These are phyloP conservation scores for Coprinopsis cinerea DNA, from an alignment of 768 basidiomycete genomes.

Conservation along the genomic window DNA sequence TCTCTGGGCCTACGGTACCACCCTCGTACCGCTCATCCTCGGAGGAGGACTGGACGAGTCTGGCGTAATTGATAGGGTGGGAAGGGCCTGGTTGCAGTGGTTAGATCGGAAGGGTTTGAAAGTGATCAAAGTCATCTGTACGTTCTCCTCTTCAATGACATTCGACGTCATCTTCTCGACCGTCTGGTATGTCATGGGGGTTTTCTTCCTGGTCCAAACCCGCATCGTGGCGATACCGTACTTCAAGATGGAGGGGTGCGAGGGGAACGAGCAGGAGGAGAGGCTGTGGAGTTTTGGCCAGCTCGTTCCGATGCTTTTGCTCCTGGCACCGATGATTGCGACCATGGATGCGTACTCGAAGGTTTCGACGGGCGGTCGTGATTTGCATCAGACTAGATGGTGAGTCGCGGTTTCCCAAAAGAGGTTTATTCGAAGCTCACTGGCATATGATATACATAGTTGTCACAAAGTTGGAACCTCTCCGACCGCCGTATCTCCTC, in stretches of 20 bases:
- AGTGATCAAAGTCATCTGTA: neutral
- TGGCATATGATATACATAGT: too few relatives aligned
- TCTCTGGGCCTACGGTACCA: conserved; percentile 1
- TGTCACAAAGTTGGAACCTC: too few relatives aligned
- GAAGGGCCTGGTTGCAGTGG: too few relatives aligned
- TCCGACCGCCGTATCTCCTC: too few relatives aligned
- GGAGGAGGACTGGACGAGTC: neutral
- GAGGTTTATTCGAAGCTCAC: too few relatives aligned
- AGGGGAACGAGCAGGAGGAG: neutral
- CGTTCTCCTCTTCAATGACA: neutral
- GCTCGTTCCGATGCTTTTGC: conserved; percentile 3
- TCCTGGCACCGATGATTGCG: neutral
- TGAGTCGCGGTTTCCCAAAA: too few relatives aligned
- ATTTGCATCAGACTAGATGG: too few relatives aligned
- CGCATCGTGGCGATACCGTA: neutral
- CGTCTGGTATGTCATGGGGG: neutral
- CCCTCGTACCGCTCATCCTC: neutral
- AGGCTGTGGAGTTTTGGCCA: conserved; percentile 4
- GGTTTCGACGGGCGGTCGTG: neutral
- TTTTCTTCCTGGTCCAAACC: neutral
- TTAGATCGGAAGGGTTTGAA: neutral
- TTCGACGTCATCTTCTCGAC: conserved; percentile 1
- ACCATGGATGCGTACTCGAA: conserved; percentile 1
- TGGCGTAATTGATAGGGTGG: too few relatives aligned
- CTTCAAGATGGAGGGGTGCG: neutral